These are phyloP conservation scores for Thalia dealbata DNA, from an alignment of 176 grass and related monocot species.

Conservation along the genomic window DNA sequence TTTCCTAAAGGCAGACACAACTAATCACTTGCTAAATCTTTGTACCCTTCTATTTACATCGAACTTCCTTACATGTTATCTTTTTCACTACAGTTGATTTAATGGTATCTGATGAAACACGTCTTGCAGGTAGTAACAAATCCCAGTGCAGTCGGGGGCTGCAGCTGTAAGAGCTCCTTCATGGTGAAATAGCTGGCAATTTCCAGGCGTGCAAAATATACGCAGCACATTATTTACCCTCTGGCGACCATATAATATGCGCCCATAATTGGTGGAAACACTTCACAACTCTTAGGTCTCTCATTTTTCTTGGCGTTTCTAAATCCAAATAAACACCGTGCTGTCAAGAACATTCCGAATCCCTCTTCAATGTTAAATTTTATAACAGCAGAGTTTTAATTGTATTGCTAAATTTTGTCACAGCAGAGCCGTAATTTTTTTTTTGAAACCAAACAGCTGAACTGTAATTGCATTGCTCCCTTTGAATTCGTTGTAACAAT, in stretches of 20 bases:
- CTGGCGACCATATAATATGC: neutral
- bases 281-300: neutral
- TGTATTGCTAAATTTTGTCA: too few species aligned
- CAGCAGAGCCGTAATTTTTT: too few species aligned
- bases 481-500: neutral
- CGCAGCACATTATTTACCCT: too few species aligned
- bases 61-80: neutral
- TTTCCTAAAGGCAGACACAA: too few species aligned
- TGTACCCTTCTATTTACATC: neutral
- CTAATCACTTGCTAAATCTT: neutral
- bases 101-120: neutral
- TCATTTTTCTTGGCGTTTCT: neutral
- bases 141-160: constrained; percentile 37
- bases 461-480: too few species aligned
- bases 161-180: constrained; percentile 48
- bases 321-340: too few species aligned
- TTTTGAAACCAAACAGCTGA: too few species aligned
- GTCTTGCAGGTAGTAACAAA: constrained; percentile 33
- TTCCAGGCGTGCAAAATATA: neutral
- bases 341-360: neutral
- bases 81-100: neutral
- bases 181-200: constrained; percentile 31
- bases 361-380: too few species aligned
- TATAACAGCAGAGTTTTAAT: too few species aligned
- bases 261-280: neutral